Evolutionary conservation across 805 yeast species (phyloP).

Genomic region (Phaffomyces thermotolerans): DNA sequence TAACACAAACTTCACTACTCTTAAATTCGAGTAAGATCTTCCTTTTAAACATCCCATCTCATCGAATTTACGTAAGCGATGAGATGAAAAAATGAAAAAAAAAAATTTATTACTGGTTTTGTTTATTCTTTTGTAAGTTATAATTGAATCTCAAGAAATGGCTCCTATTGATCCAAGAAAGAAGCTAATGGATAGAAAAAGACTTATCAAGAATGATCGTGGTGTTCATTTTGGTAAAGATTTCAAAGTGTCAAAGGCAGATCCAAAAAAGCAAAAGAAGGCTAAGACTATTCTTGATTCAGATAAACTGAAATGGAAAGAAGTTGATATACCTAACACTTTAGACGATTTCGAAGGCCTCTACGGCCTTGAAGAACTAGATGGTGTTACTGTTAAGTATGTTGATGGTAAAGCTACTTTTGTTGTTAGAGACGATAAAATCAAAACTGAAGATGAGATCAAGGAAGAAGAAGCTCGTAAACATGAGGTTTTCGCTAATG

Average conservation of each 20-base stretch:
- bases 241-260: neutral
- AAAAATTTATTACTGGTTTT: neutral
- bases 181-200: slow-evolving; percentile 4
- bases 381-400: slow-evolving; percentile 80
- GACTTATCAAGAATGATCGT: neutral
- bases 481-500: neutral
- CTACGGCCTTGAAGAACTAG: slow-evolving; percentile 89
- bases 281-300: slow-evolving; percentile 33
- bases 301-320: slow-evolving; percentile 62
- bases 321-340: slow-evolving; percentile 76
- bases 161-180: slow-evolving; percentile 4
- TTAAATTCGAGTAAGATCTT: too few species aligned
- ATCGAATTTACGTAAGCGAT: slow-evolving; percentile 11
- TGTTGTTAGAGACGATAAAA: slow-evolving; percentile 31
- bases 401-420: slow-evolving; percentile 63
- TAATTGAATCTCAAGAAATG: neutral
- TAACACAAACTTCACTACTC: too few species aligned
- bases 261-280: neutral
- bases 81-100: slow-evolving; percentile 12
- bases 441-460: slow-evolving; percentile 16
- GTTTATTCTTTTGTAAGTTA: neutral
- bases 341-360: slow-evolving; percentile 85
- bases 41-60: neutral
- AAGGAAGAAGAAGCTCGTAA: slow-evolving; percentile 15
- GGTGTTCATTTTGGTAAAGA: slow-evolving; percentile 5